Conservation (phyloP, 306 rosid species). For the Lathyrus tuberosus region DNA sequence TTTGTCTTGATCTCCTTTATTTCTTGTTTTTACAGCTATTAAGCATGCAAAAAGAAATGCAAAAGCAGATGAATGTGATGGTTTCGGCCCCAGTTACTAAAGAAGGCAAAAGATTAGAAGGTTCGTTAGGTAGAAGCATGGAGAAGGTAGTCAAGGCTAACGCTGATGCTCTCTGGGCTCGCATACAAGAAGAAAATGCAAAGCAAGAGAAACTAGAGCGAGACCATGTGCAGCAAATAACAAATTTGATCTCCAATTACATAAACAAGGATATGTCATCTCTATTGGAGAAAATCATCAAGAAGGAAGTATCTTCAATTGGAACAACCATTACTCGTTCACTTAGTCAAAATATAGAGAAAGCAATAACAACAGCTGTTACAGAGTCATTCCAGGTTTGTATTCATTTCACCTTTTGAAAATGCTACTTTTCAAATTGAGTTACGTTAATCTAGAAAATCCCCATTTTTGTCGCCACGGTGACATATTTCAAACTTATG, state of each 20-base stretch:
- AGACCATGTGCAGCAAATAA: conserved; percentile 61
- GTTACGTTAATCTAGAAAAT: conserved; percentile 11
- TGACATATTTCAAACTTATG: conserved; percentile 1
- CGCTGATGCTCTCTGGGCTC: conserved; percentile 68
- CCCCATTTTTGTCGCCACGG: conserved; percentile 24
- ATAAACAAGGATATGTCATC: conserved; percentile 60
- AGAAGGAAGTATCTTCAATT: conserved; percentile 66
- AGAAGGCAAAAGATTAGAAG: conserved; percentile 74
- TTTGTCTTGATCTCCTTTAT: conserved; percentile 33
- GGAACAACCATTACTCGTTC: conserved; percentile 65
- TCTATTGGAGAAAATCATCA: conserved; percentile 60
- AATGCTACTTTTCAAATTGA: conserved; percentile 23
- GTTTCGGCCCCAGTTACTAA: conserved; percentile 63
- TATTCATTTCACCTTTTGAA: conserved; percentile 33
- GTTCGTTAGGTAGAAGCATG: conserved; percentile 59
- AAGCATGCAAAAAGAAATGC: conserved; percentile 67
- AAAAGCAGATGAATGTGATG: conserved; percentile 65
- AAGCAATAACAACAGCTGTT: conserved; percentile 52
- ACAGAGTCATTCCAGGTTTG: conserved; percentile 70
- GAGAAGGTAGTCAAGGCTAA: conserved; percentile 67
- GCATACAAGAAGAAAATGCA: conserved; percentile 65
- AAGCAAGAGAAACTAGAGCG: conserved; percentile 68
- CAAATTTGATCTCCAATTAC: conserved; percentile 59
- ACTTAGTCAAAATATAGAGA: conserved; percentile 57
- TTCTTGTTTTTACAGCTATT: conserved; percentile 56